These are phyloP conservation scores for Salix arbutifolia DNA, from an alignment of 345 rosid species.

Conservation along the genomic window DNA sequence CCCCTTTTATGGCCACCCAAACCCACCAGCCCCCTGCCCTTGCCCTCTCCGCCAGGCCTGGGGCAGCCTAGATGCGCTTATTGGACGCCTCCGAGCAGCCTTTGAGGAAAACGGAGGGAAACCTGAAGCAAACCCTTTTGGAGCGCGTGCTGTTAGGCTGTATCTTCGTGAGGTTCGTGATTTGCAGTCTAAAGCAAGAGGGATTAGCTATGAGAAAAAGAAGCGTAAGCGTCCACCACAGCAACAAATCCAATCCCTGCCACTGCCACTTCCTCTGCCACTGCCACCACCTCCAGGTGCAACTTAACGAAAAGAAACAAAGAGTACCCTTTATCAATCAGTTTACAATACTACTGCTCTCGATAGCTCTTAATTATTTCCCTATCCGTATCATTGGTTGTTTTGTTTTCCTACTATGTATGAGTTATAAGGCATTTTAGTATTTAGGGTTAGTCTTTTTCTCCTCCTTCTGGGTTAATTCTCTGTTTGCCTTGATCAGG, in stretches of 20 bases:
- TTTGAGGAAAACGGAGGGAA: constrained; percentile 31
- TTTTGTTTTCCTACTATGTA: not conserved
- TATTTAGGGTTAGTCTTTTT: constrained; percentile 19
- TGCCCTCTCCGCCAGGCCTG: constrained; percentile 40
- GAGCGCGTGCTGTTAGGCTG: constrained; percentile 32
- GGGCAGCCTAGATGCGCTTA: constrained; percentile 31
- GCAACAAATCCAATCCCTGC: constrained; percentile 36
- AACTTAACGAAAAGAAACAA: constrained; percentile 17
- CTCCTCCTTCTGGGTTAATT: not conserved
- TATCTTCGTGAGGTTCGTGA: constrained; percentile 32
- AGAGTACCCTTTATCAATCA: not conserved
- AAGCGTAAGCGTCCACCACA: constrained; percentile 32
- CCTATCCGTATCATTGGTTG: not conserved
- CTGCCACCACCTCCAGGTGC: constrained; percentile 32
- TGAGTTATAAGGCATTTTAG: constrained; percentile 11
- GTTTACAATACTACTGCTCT: not conserved
- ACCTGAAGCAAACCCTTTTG: constrained; percentile 32
- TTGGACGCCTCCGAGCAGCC: constrained; percentile 31
- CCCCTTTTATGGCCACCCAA: constrained; percentile 37
- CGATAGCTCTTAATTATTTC: not conserved
- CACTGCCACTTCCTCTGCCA: constrained; percentile 10
- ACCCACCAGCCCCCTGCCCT: constrained; percentile 36
- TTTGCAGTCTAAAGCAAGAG: constrained; percentile 31
- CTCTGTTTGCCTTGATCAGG: constrained; percentile 12
- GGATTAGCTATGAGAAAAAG: constrained; percentile 34